Base-by-base conservation (phyloP, 768 basidiomycete genomes). In the Lanmaoa rubissima region DNA sequence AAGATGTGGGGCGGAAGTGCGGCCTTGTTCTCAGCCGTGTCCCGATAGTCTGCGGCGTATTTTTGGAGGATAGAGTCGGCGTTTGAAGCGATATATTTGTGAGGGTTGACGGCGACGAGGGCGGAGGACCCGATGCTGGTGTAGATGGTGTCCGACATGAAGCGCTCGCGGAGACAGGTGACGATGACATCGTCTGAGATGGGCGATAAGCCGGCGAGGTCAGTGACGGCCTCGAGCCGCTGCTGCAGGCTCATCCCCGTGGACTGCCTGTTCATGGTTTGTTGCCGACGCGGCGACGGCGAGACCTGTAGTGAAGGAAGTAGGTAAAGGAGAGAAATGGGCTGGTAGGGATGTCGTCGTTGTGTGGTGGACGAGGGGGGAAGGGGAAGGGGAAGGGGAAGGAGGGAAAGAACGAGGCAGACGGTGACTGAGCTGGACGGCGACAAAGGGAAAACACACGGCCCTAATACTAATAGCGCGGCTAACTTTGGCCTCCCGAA, bases 91-190 rank as follows among this genome's bases (percentile, higher is more conserved):
- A 96, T 81, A 63, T 92, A 94, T 72, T 95, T 94, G 78, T 95
- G 90, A 0, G 95, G 94, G 73, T 98, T 98, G 64, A 98, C 79
- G 32, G 90, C 90, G 59, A 98, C 86, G 62, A 97, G 76, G 9
- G 80, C 79, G 31, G 85, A 85, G 6, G 88, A 76, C 48, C 90
- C 88, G 60, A 93, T 67, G 63, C 64, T 76, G 46, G 92, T 92
- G 75, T 94, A 94, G 63, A 92, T 86, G 61, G 75, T 80, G 76
- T 94, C 92, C 3, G 84, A 75, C 82, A 92, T 86, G 74, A 94
- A 94, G 16, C 92, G 82, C 68, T 94, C 92, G 34, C 92, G 86
- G 58, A 95, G 81, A 64, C 88, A 88, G 58, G 89, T 82, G 56
- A 92, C 89, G 70, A 94, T 84, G 69, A 86, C 79, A 70, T 94